Evolutionary conservation across 352 stramenopile genomes (phyloP).

Genomic region (Nothophytophthora sp.): DNA sequence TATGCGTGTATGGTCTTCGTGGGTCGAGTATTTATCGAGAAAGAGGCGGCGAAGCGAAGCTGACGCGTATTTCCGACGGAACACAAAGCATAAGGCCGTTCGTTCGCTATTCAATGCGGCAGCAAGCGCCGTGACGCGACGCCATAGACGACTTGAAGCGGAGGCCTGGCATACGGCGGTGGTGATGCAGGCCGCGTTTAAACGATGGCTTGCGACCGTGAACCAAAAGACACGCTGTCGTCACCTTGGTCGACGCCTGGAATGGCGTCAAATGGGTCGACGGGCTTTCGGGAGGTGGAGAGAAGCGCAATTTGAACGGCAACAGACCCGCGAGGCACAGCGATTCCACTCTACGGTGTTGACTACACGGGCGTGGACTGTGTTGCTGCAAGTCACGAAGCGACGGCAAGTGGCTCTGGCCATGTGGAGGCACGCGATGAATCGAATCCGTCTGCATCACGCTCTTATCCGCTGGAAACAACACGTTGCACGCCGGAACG

Average conservation of each 20-base stretch:
- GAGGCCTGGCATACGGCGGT: slow-evolving; percentile 23
- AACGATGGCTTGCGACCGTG: slow-evolving; percentile 7
- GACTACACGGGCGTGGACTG: slow-evolving; percentile 17
- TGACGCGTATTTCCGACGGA: slow-evolving; percentile 10
- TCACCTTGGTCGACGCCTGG: slow-evolving; percentile 5
- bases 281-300: slow-evolving; percentile 17
- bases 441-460: slow-evolving; percentile 5
- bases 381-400: slow-evolving; percentile 19
- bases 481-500: background rate
- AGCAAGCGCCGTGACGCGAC: background rate
- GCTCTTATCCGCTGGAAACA: slow-evolving; percentile 14
- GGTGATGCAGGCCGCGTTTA: slow-evolving; percentile 12
- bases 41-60: slow-evolving; percentile 9
- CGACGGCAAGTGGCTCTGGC: slow-evolving; percentile 27
- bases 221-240: slow-evolving; percentile 6
- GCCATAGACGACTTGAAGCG: slow-evolving; percentile 17
- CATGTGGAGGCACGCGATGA: slow-evolving; percentile 23
- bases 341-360: slow-evolving; percentile 12
- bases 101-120: slow-evolving; percentile 2
- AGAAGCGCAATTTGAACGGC: slow-evolving; percentile 5
- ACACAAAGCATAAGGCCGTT: slow-evolving; percentile 15
- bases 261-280: slow-evolving; percentile 12
- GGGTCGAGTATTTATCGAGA: slow-evolving; percentile 5
- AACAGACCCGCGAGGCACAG: slow-evolving; percentile 11
- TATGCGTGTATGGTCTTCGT: slow-evolving; percentile 2